These are phyloP conservation scores for Xylaria sp. DNA, from an alignment of 2,329 filamentous ascomycete genomes.

Conservation along the genomic window DNA sequence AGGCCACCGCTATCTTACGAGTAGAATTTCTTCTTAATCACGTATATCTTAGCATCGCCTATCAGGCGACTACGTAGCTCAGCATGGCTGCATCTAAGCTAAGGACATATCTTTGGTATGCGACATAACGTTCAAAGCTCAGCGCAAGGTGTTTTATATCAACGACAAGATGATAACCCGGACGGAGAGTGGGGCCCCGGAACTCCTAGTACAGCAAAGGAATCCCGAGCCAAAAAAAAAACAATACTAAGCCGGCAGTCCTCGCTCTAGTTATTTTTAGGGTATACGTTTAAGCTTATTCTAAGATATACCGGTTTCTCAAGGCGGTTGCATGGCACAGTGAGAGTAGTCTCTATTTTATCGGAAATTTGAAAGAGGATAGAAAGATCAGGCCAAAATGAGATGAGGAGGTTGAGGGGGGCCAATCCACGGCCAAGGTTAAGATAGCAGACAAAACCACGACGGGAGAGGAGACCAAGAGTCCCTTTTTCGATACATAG, in stretches of 20 bases:
- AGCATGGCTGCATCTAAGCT: background rate
- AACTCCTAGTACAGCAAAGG: background rate
- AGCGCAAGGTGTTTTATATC: background rate
- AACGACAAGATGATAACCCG: background rate
- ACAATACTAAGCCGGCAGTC: background rate
- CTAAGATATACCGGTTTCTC: background rate
- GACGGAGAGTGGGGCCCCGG: background rate
- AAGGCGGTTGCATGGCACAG: background rate
- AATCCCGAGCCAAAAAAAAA: background rate
- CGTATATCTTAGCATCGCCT: background rate
- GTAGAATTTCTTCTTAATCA: background rate
- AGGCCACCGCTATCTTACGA: background rate
- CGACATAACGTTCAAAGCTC: background rate
- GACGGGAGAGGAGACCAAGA: background rate
- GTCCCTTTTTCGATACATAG: background rate
- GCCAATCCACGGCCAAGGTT: background rate
- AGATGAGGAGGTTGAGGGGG: background rate
- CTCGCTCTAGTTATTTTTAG: slow-evolving; percentile 5
- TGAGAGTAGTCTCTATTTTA: background rate
- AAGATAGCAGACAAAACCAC: background rate
- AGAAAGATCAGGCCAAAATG: background rate
- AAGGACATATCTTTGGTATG: background rate
- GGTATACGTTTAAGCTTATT: background rate
- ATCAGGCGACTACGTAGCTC: background rate
- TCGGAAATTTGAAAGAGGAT: background rate